These are phyloP conservation scores for Gomphus sp. DNA, from an alignment of 1,284 basidiomycete species.

Conservation along the genomic window DNA sequence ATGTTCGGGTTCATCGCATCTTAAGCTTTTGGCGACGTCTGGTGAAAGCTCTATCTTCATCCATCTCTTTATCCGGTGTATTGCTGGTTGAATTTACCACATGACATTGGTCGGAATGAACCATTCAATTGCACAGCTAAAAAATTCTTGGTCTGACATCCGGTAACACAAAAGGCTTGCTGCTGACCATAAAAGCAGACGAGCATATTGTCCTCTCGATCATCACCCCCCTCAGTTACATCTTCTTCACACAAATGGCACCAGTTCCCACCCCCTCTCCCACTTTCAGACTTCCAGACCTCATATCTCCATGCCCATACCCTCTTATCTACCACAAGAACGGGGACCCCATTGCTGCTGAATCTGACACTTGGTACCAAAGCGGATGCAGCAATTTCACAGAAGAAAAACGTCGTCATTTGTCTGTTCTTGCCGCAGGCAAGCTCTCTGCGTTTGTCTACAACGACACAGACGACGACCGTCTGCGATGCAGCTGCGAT, in stretches of 20 bases:
- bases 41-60: too few species aligned
- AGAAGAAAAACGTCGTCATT: slow-evolving; percentile 36
- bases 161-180: neutral
- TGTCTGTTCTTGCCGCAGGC: slow-evolving; percentile 54
- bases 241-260: neutral
- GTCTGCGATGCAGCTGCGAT: slow-evolving; percentile 49
- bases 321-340: slow-evolving; percentile 42
- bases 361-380: slow-evolving; percentile 50
- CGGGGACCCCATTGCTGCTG: slow-evolving; percentile 43
- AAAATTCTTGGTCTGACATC: too few species aligned
- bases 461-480: slow-evolving; percentile 38
- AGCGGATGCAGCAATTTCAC: slow-evolving; percentile 37
- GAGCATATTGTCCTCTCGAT: neutral
- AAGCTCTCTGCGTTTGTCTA: slow-evolving; percentile 61
- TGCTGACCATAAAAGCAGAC: neutral
- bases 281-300: slow-evolving; percentile 52
- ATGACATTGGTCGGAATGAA: too few species aligned
- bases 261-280: neutral
- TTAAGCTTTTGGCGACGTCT: too few species aligned
- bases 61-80: too few species aligned
- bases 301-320: slow-evolving; percentile 52
- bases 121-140: too few species aligned
- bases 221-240: neutral
- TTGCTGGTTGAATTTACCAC: too few species aligned
- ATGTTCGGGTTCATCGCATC: too few species aligned